Evolutionary conservation across 148 eudicot species (phyloP).

Genomic region (Camellia sinensis): DNA sequence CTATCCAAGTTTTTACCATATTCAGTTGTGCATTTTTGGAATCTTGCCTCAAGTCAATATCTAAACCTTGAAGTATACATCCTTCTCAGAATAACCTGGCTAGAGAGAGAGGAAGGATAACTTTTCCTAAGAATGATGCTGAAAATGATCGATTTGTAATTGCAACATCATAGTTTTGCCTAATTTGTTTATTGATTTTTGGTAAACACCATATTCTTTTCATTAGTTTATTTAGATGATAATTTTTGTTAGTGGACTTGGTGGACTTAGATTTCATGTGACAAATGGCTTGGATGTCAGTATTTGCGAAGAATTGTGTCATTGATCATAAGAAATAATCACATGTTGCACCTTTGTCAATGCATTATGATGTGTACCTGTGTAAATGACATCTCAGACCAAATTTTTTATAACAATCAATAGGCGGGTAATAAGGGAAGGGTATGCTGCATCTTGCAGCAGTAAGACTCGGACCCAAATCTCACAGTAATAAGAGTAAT

Average conservation of each 20-base stretch:
- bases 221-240: background rate
- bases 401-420: background rate
- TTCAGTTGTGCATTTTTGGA: no score
- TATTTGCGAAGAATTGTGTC: background rate
- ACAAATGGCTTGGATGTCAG: background rate
- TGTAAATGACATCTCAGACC: background rate
- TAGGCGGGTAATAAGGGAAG: no score
- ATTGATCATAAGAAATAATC: background rate
- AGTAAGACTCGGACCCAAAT: no score
- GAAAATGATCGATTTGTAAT: background rate
- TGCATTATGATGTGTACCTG: background rate
- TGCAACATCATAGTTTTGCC: background rate
- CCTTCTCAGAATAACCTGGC: no score
- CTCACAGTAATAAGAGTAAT: background rate
- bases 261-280: background rate
- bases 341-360: background rate
- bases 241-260: background rate
- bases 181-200: background rate
- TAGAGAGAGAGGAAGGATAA: background rate
- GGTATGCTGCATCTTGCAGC: background rate
- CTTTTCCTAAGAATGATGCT: background rate
- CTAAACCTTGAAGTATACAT: no score
- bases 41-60: no score
- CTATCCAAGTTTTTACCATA: no score
- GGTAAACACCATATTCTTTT: background rate